Conservation (phyloP, 140 eudicot genomes). For the Flaveria floridana region DNA sequence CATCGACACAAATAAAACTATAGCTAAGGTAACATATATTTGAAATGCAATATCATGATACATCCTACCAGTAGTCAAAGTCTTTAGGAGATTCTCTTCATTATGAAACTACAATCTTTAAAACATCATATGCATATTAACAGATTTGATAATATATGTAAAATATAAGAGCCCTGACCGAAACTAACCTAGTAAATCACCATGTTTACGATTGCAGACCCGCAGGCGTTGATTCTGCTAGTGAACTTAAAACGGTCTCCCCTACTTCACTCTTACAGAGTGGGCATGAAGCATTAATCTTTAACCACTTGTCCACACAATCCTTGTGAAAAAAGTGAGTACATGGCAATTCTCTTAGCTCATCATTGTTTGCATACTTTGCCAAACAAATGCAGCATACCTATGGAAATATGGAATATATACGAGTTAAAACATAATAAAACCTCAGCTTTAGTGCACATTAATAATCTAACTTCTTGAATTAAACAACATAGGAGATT, state of each 20-base stretch:
- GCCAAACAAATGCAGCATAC: constrained; percentile 97
- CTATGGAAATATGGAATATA: constrained; percentile 44
- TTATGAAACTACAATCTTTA: constrained; percentile 26
- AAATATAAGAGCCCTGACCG: constrained; percentile 8
- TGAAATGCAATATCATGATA: constrained; percentile 26
- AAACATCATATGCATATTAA: constrained; percentile 32
- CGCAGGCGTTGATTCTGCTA: constrained; percentile 42
- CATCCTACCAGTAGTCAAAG: constrained; percentile 21
- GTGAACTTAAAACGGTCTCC: constrained; percentile 53
- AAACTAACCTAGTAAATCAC: constrained; percentile 24
- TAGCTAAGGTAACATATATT: neutral
- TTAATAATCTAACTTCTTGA: neutral
- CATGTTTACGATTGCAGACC: constrained; percentile 34
- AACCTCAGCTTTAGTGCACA: neutral
- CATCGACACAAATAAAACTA: neutral
- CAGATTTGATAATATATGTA: constrained; percentile 26
- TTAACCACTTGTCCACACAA: constrained; percentile 94
- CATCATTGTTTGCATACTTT: constrained; percentile 88
- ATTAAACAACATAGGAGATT: neutral
- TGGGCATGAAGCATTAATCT: constrained; percentile 85
- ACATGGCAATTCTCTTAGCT: constrained; percentile 75
- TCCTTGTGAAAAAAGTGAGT: constrained; percentile 92
- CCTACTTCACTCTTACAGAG: constrained; percentile 97
- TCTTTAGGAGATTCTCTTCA: constrained; percentile 24
- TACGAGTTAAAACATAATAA: neutral